phyloP scores from a whole-genome alignment of 106 monocot genomes.

The Hemerocallis citrina region DNA sequence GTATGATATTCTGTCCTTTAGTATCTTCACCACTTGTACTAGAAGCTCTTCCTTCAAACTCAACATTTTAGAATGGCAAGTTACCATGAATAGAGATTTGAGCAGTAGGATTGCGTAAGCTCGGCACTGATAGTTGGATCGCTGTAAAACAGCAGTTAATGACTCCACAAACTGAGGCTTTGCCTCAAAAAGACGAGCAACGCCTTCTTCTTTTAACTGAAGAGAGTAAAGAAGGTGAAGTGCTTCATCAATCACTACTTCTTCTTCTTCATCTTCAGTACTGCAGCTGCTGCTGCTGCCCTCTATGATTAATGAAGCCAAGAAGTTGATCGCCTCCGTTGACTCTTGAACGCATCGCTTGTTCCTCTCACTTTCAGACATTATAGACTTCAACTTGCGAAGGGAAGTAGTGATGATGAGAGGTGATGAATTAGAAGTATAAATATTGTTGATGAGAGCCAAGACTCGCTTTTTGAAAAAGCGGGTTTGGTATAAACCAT shows the following conservation, averaged over 20 bases:
- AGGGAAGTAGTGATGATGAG: no score
- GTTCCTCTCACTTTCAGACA: constrained; percentile 47
- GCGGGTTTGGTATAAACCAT: no score
- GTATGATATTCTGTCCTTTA: constrained; percentile 25
- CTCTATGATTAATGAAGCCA: neutral
- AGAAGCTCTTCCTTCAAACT: constrained; percentile 15
- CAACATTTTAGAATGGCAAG: neutral
- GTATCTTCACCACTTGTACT: constrained; percentile 23
- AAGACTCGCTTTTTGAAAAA: no score
- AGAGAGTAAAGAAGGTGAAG: constrained; percentile 11
- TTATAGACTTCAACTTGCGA: neutral
- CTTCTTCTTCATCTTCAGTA: neutral
- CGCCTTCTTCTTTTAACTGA: constrained; percentile 7
- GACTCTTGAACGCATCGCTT: constrained; percentile 19
- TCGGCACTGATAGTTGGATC: constrained; percentile 11
- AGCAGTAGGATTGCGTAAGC: constrained; percentile 22
- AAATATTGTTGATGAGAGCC: no score
- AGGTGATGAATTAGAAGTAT: no score
- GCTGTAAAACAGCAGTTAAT: neutral
- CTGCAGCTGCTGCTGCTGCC: no score
- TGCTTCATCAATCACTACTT: constrained; percentile 22
- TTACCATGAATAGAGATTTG: neutral
- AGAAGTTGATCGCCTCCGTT: neutral
- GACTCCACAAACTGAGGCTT: constrained; percentile 1
- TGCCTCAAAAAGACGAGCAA: neutral